Evolutionary conservation across 495 filamentous ascomycete species (phyloP).

Genomic region (Aspergillus heteromorphus): DNA sequence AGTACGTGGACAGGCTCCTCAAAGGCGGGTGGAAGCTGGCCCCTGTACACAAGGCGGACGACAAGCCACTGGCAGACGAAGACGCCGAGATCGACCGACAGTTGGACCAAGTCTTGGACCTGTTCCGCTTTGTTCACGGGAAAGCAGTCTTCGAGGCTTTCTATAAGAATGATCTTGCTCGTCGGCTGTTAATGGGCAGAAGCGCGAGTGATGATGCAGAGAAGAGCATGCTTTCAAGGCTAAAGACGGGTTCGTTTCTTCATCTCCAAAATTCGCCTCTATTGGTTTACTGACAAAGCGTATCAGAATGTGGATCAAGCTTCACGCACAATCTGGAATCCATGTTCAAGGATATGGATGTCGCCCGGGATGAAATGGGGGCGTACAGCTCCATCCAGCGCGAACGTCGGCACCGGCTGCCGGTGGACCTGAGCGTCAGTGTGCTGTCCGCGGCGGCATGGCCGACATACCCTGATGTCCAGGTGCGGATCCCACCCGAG

Average conservation of each 20-base stretch:
- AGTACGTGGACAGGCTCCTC: conserved; percentile 88
- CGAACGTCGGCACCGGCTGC: conserved; percentile 41
- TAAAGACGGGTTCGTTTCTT: conserved; percentile 61
- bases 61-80: conserved; percentile 67
- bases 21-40: conserved; percentile 81
- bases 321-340: conserved; percentile 97
- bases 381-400: conserved; percentile 61
- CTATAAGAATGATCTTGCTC: conserved; percentile 94
- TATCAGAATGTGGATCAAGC: conserved; percentile 75
- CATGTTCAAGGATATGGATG: conserved; percentile 98
- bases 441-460: conserved; percentile 83
- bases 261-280: neutral
- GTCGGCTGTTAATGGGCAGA: conserved; percentile 79
- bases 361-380: conserved; percentile 76
- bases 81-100: conserved; percentile 85
- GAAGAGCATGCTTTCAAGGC: conserved; percentile 82
- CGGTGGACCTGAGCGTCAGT: conserved; percentile 78
- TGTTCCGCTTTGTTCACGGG: conserved; percentile 95
- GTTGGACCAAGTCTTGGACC: conserved; percentile 82
- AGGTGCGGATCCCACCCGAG: conserved; percentile 67
- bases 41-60: conserved; percentile 28
- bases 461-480: conserved; percentile 83
- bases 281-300: conserved; percentile 1
- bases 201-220: conserved; percentile 94
- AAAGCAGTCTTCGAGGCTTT: conserved; percentile 98